Conservation (phyloP, 306 rosid species). For the Corylus americana region DNA sequence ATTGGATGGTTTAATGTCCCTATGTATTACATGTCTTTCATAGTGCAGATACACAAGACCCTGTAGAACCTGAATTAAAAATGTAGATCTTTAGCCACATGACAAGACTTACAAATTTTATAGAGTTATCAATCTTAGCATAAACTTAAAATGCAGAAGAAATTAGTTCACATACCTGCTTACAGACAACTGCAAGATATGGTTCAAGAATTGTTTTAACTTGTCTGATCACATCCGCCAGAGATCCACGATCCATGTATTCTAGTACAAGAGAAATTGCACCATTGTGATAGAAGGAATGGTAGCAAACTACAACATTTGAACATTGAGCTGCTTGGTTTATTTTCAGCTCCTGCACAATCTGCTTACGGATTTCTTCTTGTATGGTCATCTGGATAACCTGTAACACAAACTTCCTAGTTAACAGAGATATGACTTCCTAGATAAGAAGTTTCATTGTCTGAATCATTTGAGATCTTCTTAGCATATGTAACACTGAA, state of each 20-base stretch:
- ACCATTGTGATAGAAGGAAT: conserved; percentile 94
- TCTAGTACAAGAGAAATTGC: conserved; percentile 89
- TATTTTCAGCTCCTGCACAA: conserved; percentile 97
- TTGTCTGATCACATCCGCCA: conserved; percentile 79
- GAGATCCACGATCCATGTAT: conserved; percentile 98
- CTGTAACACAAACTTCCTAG: conserved; percentile 43
- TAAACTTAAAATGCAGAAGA: conserved; percentile 20
- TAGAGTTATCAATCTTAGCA: conserved; percentile 16
- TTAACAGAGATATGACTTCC: conserved; percentile 7
- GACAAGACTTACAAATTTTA: conserved; percentile 15
- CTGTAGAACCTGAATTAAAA: conserved; percentile 69
- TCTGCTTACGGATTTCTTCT: conserved; percentile 94
- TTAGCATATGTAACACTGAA: neutral
- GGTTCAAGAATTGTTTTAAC: conserved; percentile 97
- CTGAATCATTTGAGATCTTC: conserved; percentile 8
- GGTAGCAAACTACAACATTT: conserved; percentile 89
- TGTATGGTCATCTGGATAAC: conserved; percentile 96
- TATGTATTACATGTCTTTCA: conserved; percentile 91
- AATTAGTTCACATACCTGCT: conserved; percentile 61
- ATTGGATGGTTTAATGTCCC: conserved; percentile 97
- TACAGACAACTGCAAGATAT: conserved; percentile 96
- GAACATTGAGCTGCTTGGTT: conserved; percentile 96
- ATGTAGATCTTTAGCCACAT: conserved; percentile 18
- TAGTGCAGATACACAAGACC: conserved; percentile 96
- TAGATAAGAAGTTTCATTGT: neutral